Evolutionary conservation across 2,329 filamentous ascomycete genomes (phyloP), one percentile per base, ranked within the genome.

Genomic region (Thielaviopsis euricoi): DNA sequence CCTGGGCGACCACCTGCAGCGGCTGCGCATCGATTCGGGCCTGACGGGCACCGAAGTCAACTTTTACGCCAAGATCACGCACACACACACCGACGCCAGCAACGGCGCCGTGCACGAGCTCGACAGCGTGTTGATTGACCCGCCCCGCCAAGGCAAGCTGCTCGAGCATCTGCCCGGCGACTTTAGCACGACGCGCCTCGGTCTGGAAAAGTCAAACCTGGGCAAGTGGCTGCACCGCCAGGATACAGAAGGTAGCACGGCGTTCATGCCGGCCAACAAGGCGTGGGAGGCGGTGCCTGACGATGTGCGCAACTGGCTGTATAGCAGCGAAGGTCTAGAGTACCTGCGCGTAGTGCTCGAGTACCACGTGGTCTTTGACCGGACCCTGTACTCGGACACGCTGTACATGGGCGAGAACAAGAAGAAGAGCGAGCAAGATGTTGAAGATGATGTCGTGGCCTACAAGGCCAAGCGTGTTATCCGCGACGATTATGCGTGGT

Each of bases 31-130:
- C 13, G 80, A 83, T 54, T 71, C 87, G 26, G 76, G 80, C 1
- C 69, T 78, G 7, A 71, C 73, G 1, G 86, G 86, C 13, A 71
- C 90, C 1, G 78, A 76, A 12, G 68, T 95, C 64, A 95, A 95
- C 72, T 87, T 88, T 65, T 86, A 86, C 70, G 82, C 79, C 71
- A 82, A 79, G 62, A 73, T 95, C 37, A 71, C 89, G 3, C 80
- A 77, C 3, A 73, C 80, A 56, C 81, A 95, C 68, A 80, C 93
- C 64, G 54, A 57, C 43, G 60, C 82, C 48, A 83, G 80, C 61
- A 95, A 95, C 66, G 89, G 90, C 49, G 75, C 93, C 46, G 80
- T 94, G 62, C 89, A 95, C 69, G 85, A 79, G 51, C 72, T 95
- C 57, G 81, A 89, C 71, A 76, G 74, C 61, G 74, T 93, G 57